These are phyloP conservation scores for Moesziomyces aphidis DNA, from an alignment of 1,284 basidiomycete species.

Conservation along the genomic window DNA sequence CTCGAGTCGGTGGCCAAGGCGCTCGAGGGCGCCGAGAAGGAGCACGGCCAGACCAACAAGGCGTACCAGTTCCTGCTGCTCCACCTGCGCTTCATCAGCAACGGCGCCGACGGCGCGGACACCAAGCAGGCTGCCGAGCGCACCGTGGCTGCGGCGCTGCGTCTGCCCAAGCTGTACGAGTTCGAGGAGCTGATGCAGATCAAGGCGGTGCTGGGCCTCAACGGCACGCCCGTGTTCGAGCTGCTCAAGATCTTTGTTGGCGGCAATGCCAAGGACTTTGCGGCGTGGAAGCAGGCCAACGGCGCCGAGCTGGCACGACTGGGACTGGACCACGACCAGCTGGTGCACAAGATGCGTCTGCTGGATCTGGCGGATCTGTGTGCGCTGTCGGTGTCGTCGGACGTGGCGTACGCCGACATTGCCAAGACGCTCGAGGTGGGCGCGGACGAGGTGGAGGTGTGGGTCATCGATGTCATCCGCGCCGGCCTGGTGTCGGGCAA, in stretches of 20 bases:
- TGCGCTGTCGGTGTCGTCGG: constrained; percentile 54
- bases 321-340: constrained; percentile 33
- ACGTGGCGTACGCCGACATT: constrained; percentile 60
- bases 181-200: constrained; percentile 62
- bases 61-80: constrained; percentile 61
- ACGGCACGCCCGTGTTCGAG: constrained; percentile 44
- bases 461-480: constrained; percentile 68
- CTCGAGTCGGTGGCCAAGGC: constrained; percentile 55
- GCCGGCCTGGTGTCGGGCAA: constrained; percentile 65
- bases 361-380: constrained; percentile 64
- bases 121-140: constrained; percentile 52
- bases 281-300: constrained; percentile 38
- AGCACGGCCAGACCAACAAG: constrained; percentile 46
- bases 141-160: constrained; percentile 58
- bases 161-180: constrained; percentile 62
- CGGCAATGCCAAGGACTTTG: constrained; percentile 50
- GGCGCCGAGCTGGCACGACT: constrained; percentile 35
- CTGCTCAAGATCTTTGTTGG: constrained; percentile 63
- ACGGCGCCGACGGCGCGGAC: constrained; percentile 5
- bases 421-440: constrained; percentile 47
- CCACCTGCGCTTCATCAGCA: constrained; percentile 62
- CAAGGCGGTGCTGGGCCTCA: constrained; percentile 47
- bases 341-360: constrained; percentile 63
- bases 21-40: constrained; percentile 53
- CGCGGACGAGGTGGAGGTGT: constrained; percentile 61